These are phyloP conservation scores for Geoglossum glabrum DNA, from an alignment of 495 filamentous ascomycete species.

Conservation along the genomic window DNA sequence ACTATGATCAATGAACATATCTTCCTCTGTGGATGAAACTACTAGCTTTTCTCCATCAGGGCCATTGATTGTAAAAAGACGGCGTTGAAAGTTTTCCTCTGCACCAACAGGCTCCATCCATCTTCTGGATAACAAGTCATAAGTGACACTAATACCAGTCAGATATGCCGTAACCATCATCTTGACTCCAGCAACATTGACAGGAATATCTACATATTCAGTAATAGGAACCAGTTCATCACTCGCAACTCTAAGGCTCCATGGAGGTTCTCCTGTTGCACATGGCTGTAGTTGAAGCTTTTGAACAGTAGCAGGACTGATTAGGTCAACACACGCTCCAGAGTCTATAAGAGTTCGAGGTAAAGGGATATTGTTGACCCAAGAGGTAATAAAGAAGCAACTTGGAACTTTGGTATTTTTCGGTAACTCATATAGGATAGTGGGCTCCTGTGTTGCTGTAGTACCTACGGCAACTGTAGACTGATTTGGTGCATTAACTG, in stretches of 20 bases:
- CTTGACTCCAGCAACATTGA: neutral
- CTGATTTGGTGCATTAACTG: neutral
- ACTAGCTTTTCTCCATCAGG: neutral
- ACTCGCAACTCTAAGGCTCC: neutral
- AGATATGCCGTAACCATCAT: neutral
- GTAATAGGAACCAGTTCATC: neutral
- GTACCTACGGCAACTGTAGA: neutral
- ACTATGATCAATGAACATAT: too few species aligned
- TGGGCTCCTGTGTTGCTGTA: neutral
- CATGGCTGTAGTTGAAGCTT: neutral
- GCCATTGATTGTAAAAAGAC: neutral
- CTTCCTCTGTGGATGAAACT: neutral
- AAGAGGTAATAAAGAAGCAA: neutral
- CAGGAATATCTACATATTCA: neutral
- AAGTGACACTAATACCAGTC: neutral
- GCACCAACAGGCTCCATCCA: neutral
- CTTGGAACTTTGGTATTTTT: neutral
- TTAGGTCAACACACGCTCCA: neutral
- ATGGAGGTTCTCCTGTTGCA: neutral
- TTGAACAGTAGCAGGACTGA: neutral
- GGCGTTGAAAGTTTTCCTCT: neutral
- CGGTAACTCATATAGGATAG: neutral
- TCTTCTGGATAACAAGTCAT: neutral
- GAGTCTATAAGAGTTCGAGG: neutral
- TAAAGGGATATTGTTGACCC: neutral